Base-by-base conservation (phyloP, 2,329 filamentous ascomycete genomes). In the Dichotomopilus funicola region DNA sequence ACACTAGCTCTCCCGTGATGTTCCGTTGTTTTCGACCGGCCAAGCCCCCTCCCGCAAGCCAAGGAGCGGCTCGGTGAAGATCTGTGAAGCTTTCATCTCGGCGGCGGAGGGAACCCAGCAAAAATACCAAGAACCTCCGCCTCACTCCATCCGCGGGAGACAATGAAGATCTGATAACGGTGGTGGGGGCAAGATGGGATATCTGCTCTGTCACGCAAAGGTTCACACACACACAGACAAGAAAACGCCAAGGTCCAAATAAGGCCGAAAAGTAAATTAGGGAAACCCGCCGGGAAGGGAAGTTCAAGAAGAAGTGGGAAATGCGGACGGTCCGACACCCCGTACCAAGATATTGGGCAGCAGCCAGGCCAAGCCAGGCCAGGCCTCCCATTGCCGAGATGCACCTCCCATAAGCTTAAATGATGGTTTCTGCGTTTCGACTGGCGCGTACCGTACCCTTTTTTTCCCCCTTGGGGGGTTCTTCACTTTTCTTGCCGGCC, bases 51-150 rank as follows among this genome's bases (percentile, higher is more conserved):
- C 19, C 19, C 19, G 19, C 19, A 27, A 27, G 56, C 55, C 56
- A 57, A 60, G 50, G 53, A 44, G 51, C 54, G 53, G 55, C 49
- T 54, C 53, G 49, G 43, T 49, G 54, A 57, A 49, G 57, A 45
- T 9, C 34, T 49, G 53, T 49, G 53, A 58, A 55, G 53, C 37
- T 50, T 41, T 36, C 27, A 33, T 53, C 46, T 50, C 55, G 48
- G 52, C 53, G 56, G 53, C 56, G 49, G 37, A 38, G 47, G 27
- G 49, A 27, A 49, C 19, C 19, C 19, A 27, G 3, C 19, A 27
- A 27, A 27, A 27, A 27, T 27, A 27, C 19, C 19, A 27, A 27
- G 19, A 27, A 27, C 19, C 19, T 27, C 19, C 19, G 19, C 19
- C 19, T 27, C 19, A 27, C 2, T 27, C 19, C 19, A 27, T 27